Evolutionary conservation across 2,329 filamentous ascomycete genomes (phyloP).

Genomic region (Trichoderma citrinoviride): DNA sequence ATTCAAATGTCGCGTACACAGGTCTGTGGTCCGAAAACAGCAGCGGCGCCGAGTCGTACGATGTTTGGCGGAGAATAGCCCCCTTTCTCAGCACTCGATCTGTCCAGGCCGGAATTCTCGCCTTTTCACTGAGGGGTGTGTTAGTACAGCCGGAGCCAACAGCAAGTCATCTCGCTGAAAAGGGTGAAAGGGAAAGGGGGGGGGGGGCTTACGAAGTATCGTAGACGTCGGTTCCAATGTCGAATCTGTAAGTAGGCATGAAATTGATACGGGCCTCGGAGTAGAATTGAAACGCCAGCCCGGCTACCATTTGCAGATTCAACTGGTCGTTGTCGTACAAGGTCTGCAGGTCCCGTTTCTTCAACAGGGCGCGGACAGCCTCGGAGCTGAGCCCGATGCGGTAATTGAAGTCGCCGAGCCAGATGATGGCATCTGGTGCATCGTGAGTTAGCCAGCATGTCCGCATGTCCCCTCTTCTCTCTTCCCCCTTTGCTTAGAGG

Average conservation of each 20-base stretch:
- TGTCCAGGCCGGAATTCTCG: constrained; percentile 94
- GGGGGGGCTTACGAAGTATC: constrained; percentile 71
- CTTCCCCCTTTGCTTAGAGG: not conserved
- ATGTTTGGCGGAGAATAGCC: constrained; percentile 72
- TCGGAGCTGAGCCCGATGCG: constrained; percentile 84
- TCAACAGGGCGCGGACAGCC: constrained; percentile 70
- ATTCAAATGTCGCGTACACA: constrained; percentile 86
- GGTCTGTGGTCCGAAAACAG: constrained; percentile 95
- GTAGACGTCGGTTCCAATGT: constrained; percentile 82
- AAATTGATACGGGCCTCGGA: constrained; percentile 87
- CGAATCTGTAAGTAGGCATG: constrained; percentile 92
- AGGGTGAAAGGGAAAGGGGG: not conserved
- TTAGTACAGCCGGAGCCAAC: constrained; percentile 23
- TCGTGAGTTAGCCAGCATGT: not conserved
- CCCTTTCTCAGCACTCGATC: constrained; percentile 90
- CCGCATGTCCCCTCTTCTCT: not conserved
- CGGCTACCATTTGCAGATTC: constrained; percentile 94
- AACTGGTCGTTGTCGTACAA: constrained; percentile 93
- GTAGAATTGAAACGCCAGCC: constrained; percentile 85
- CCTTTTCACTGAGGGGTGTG: constrained; percentile 66
- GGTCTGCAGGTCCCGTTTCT: constrained; percentile 68
- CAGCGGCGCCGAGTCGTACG: constrained; percentile 79
- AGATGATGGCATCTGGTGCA: constrained; percentile 68
- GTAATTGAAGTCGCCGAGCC: constrained; percentile 98
- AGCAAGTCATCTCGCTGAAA: not conserved